These are phyloP conservation scores for Vanilla planifolia DNA, from an alignment of 106 monocot genomes.

Conservation along the genomic window DNA sequence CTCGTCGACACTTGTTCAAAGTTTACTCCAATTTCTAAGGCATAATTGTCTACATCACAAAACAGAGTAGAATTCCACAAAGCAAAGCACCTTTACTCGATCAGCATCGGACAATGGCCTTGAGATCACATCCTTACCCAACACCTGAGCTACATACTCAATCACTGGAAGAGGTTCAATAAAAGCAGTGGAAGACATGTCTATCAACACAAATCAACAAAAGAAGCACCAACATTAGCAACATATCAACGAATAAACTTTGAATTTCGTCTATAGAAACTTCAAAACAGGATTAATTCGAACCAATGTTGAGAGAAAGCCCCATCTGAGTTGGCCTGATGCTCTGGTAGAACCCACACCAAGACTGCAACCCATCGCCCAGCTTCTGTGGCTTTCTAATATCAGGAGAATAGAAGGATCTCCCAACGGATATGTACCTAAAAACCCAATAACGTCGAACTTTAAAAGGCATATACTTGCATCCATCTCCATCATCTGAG, in stretches of 20 bases:
- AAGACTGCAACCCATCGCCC: constrained; percentile 83
- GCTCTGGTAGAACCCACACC: constrained; percentile 95
- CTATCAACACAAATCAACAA: constrained; percentile 23
- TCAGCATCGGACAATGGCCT: constrained; percentile 84
- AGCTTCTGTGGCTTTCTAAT: constrained; percentile 74
- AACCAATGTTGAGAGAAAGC: constrained; percentile 86
- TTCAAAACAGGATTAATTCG: neutral
- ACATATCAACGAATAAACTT: neutral
- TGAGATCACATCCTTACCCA: constrained; percentile 62
- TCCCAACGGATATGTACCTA: constrained; percentile 67
- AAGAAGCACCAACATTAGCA: neutral
- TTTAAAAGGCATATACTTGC: neutral
- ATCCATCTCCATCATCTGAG: too few relatives aligned
- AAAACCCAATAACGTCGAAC: neutral
- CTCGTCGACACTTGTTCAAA: neutral
- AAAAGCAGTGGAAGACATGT: constrained; percentile 90
- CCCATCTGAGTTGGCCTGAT: constrained; percentile 95
- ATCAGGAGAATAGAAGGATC: constrained; percentile 81
- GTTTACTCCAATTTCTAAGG: too few relatives aligned
- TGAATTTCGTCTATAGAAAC: neutral
- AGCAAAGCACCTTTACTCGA: constrained; percentile 62
- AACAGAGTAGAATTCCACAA: neutral
- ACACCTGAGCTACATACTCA: constrained; percentile 75
- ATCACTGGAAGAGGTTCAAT: constrained; percentile 93
- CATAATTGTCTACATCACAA: too few relatives aligned